Evolutionary conservation across 768 basidiomycete genomes (phyloP).

Genomic region (Russula brevipes): DNA sequence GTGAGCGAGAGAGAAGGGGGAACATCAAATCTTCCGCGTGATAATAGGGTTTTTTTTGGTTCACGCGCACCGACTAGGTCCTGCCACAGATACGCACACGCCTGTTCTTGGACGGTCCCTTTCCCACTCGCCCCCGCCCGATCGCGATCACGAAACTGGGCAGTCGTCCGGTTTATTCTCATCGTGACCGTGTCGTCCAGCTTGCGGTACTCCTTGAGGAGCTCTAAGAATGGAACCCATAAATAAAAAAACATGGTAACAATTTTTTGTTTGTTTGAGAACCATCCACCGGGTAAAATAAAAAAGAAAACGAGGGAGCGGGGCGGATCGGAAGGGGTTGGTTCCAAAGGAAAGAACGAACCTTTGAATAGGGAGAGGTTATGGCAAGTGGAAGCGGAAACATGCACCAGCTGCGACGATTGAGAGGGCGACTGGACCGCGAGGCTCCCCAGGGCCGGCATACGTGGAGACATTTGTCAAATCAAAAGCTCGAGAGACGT

Average conservation of each 20-base stretch:
- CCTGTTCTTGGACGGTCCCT: slow-evolving; percentile 62
- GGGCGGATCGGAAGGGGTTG: slow-evolving; percentile 2
- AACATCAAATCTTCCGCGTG: slow-evolving; percentile 27
- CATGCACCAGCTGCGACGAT: slow-evolving; percentile 60
- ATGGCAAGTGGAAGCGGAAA: slow-evolving; percentile 68
- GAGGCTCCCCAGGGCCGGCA: slow-evolving; percentile 57
- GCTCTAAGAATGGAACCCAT: slow-evolving; percentile 45
- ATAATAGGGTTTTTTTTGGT: slow-evolving; percentile 16
- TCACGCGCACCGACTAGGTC: slow-evolving; percentile 60
- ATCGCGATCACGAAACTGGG: slow-evolving; percentile 68
- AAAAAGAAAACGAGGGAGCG: background rate
- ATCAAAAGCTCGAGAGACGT: background rate
- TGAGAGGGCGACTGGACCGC: slow-evolving; percentile 61
- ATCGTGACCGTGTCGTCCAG: slow-evolving; percentile 77
- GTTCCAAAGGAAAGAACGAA: slow-evolving; percentile 26
- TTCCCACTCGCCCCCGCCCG: slow-evolving; percentile 42
- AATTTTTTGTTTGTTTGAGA: background rate
- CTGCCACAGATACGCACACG: slow-evolving; percentile 72
- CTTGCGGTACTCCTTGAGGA: slow-evolving; percentile 75
- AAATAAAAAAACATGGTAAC: too few relatives aligned
- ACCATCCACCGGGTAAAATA: background rate
- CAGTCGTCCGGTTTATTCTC: slow-evolving; percentile 74
- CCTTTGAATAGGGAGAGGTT: slow-evolving; percentile 78
- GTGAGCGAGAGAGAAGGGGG: too few relatives aligned
- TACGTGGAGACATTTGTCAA: slow-evolving; percentile 33